Evolutionary conservation across 2,329 filamentous ascomycete genomes (phyloP), one percentile per base, ranked within the genome.

Genomic region (Biscogniauxia mediterranea): DNA sequence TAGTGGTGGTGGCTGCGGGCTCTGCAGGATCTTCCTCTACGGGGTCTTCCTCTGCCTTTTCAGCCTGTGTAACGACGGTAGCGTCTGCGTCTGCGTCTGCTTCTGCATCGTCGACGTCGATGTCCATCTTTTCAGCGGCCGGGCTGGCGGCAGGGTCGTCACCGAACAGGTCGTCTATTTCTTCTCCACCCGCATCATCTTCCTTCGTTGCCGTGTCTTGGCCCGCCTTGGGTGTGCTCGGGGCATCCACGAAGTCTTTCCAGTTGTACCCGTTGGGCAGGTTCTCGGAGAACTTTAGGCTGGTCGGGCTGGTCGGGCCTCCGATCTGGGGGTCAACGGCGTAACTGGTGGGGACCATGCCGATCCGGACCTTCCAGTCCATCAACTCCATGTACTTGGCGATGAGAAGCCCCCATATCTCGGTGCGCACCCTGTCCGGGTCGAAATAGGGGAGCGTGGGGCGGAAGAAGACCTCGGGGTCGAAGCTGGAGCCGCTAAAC

Each of bases 391-490:
- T 49, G 7, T 32, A 20, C 19, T 55, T 58, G 17, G 58, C 42
- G 6, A 51, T 57, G 7, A 55, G 49, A 9, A 21, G 57, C 17
- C 62, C 62, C 21, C 62, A 19, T 8, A 51, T 13, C 60, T 64
- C 62, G 38, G 57, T 60, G 17, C 57, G 60, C 15, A 60, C n/a
- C 5, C 55, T 25, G 15, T 60, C 55, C 4, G 42, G 38, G n/a
- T 60, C 58, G 25, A 62, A 58, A 52, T 52, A 62, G 20, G 60
- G 60, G 2, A 26, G 60, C 9, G 28, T 54, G 15, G 57, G 59
- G 3, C 46, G 51, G 13, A 59, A 62, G 13, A 60, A 49, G 2
- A 9, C 20, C 5, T 25, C 23, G 2, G 3, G 17, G 25, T 25
- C 19, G 52, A 62, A 58, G 1, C 7, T 0, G 0, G 3, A 5